These are phyloP conservation scores for Apiotrichum sp. DNA, from an alignment of 1,284 basidiomycete species.

Conservation along the genomic window DNA sequence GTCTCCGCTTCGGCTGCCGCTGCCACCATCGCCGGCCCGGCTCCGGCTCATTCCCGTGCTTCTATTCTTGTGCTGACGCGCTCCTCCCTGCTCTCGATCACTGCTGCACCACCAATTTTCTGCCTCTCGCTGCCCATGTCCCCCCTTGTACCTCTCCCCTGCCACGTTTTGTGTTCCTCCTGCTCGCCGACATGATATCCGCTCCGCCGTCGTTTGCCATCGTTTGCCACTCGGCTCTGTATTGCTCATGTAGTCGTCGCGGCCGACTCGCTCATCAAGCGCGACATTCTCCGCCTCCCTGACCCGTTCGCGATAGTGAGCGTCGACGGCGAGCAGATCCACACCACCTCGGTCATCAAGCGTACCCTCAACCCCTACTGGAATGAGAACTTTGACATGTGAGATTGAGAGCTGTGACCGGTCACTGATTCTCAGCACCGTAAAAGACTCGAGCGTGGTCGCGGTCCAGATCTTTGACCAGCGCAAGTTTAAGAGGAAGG, in stretches of 20 bases:
- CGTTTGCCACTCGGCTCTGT: no score
- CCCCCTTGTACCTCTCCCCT: no score
- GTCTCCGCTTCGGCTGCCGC: slow-evolving; percentile 1
- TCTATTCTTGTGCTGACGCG: no score
- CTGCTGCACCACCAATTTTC: no score
- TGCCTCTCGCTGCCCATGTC: no score
- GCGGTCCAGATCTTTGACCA: slow-evolving; percentile 96
- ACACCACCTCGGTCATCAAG: slow-evolving; percentile 83
- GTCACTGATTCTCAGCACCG: slow-evolving; percentile 53
- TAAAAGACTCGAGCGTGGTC: slow-evolving; percentile 83
- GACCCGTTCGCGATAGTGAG: slow-evolving; percentile 93
- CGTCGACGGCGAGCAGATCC: slow-evolving; percentile 88
- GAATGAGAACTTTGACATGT: slow-evolving; percentile 91
- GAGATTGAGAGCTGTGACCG: background rate
- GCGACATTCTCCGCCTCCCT: slow-evolving; percentile 83
- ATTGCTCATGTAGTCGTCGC: slow-evolving; percentile 62
- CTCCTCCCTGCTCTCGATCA: no score
- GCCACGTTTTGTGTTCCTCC: no score
- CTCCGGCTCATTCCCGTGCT: no score
- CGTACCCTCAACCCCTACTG: slow-evolving; percentile 86
- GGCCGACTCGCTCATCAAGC: slow-evolving; percentile 79
- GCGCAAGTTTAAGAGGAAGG: slow-evolving; percentile 87
- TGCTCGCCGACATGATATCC: no score
- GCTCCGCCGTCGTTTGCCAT: no score
- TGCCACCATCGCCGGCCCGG: no score